A percentile compares a stretch with the other conserved stretches of the same genome.
Evolutionary conservation across 2,329 filamentous ascomycete genomes (phyloP).

Genomic region (Hypoxylon sp.): DNA sequence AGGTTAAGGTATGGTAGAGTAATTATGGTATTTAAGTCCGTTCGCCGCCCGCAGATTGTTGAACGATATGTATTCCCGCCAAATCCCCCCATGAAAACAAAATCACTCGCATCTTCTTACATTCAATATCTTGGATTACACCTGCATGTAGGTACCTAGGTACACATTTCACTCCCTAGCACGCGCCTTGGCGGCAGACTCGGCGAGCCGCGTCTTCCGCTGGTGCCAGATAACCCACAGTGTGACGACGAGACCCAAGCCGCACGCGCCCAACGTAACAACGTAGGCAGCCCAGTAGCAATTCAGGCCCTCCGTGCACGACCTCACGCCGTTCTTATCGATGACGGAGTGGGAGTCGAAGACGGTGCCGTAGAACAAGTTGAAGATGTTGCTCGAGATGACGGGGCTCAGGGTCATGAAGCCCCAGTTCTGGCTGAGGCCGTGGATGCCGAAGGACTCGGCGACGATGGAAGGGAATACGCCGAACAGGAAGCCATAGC

Average conservation of each 20-base stretch:
- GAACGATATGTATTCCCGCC: constrained; percentile 3
- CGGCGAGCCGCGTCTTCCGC: constrained; percentile 54
- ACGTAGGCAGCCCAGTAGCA: constrained; percentile 88
- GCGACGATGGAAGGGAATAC: constrained; percentile 91
- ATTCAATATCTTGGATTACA: not conserved
- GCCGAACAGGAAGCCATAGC: constrained; percentile 93
- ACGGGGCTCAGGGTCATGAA: constrained; percentile 92
- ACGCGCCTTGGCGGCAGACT: constrained; percentile 40
- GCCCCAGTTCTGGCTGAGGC: constrained; percentile 95
- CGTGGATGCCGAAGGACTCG: constrained; percentile 90
- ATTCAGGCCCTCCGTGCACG: constrained; percentile 80
- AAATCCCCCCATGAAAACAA: not conserved
- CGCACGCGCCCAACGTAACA: constrained; percentile 79
- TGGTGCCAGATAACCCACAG: constrained; percentile 77
- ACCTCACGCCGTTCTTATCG: constrained; percentile 74
- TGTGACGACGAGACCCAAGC: constrained; percentile 75
- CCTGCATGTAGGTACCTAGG: too few species aligned
- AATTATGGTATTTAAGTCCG: constrained; percentile 7
- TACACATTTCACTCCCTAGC: constrained; percentile 40
- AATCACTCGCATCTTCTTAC: not conserved
- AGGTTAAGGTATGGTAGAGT: not conserved
- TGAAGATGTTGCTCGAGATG: constrained; percentile 90
- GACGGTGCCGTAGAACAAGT: constrained; percentile 86
- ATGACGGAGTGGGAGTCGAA: constrained; percentile 84
- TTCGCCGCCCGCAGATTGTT: not conserved